Evolutionary conservation across 1,284 basidiomycete genomes (phyloP).

Genomic region (Kalmanozyma brasiliensis): DNA sequence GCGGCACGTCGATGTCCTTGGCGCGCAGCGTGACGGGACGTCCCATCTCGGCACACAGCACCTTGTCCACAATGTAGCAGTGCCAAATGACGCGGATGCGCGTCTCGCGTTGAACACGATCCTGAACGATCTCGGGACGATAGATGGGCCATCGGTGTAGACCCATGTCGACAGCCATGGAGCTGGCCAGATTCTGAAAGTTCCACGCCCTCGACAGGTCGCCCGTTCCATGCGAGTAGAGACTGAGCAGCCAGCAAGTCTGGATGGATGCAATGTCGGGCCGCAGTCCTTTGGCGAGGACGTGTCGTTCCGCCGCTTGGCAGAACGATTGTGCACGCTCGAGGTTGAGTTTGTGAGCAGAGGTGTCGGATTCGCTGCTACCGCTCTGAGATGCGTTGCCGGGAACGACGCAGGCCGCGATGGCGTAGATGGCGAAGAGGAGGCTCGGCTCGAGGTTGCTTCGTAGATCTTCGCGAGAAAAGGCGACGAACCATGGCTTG

Average conservation of each 20-base stretch:
- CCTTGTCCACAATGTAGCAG: slow-evolving; percentile 70
- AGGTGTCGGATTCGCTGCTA: background rate
- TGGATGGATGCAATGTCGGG: slow-evolving; percentile 64
- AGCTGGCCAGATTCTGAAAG: slow-evolving; percentile 68
- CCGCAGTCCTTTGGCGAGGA: slow-evolving; percentile 50
- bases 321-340: slow-evolving; percentile 46
- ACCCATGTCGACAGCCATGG: slow-evolving; percentile 70
- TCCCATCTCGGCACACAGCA: slow-evolving; percentile 69
- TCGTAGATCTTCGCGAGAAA: slow-evolving; percentile 46
- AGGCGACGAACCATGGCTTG: slow-evolving; percentile 54
- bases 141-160: slow-evolving; percentile 66
- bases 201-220: slow-evolving; percentile 69
- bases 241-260: slow-evolving; percentile 68
- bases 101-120: slow-evolving; percentile 63
- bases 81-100: slow-evolving; percentile 69
- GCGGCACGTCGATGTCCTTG: slow-evolving; percentile 67
- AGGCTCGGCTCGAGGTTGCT: slow-evolving; percentile 45
- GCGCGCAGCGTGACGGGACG: slow-evolving; percentile 68
- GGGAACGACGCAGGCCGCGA: slow-evolving; percentile 51
- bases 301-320: slow-evolving; percentile 46
- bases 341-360: slow-evolving; percentile 24
- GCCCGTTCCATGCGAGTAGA: slow-evolving; percentile 69
- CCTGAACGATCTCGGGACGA: slow-evolving; percentile 50
- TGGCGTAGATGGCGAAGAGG: slow-evolving; percentile 56
- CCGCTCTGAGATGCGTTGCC: slow-evolving; percentile 17